phyloP scores from a whole-genome alignment of 1,284 basidiomycete genomes.

The Vanrija humicola region DNA sequence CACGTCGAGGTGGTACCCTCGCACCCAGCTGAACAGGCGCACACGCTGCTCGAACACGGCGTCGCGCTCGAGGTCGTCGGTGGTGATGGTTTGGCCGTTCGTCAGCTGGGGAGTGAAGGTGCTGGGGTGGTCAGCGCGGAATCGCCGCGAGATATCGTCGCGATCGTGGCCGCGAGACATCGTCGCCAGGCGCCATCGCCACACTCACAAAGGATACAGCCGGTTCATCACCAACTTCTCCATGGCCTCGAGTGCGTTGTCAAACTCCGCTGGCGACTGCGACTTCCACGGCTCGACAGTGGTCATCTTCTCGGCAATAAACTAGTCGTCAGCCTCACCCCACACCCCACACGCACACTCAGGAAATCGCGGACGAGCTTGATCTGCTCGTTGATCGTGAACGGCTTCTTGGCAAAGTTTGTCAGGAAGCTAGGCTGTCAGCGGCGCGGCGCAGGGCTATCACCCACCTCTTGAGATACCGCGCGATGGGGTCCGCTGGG shows the following conservation, averaged over 20 bases:
- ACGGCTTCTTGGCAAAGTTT: slow-evolving; percentile 83
- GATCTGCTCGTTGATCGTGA: slow-evolving; percentile 84
- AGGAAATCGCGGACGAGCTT: slow-evolving; percentile 91
- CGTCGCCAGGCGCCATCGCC: not conserved
- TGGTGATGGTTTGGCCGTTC: slow-evolving; percentile 68
- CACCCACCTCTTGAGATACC: slow-evolving; percentile 78
- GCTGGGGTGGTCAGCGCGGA: slow-evolving; percentile 52
- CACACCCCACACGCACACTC: slow-evolving; percentile 56
- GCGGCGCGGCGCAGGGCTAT: not conserved
- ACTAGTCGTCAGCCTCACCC: slow-evolving; percentile 53
- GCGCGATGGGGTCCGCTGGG: slow-evolving; percentile 80
- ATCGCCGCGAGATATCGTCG: no score
- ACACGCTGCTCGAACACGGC: slow-evolving; percentile 87
- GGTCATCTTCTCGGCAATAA: slow-evolving; percentile 83
- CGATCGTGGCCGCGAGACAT: no score
- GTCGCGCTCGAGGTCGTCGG: slow-evolving; percentile 94
- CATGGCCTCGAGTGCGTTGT: slow-evolving; percentile 97
- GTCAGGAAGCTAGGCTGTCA: slow-evolving; percentile 65
- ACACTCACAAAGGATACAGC: slow-evolving; percentile 80
- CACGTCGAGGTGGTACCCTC: slow-evolving; percentile 83
- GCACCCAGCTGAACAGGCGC: slow-evolving; percentile 82
- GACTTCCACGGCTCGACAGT: slow-evolving; percentile 74
- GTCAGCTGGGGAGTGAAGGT: slow-evolving; percentile 82
- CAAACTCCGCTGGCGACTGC: slow-evolving; percentile 76
- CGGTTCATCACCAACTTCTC: slow-evolving; percentile 99